Conservation (phyloP, 805 yeast genomes). For the Brettanomyces custersianus region DNA sequence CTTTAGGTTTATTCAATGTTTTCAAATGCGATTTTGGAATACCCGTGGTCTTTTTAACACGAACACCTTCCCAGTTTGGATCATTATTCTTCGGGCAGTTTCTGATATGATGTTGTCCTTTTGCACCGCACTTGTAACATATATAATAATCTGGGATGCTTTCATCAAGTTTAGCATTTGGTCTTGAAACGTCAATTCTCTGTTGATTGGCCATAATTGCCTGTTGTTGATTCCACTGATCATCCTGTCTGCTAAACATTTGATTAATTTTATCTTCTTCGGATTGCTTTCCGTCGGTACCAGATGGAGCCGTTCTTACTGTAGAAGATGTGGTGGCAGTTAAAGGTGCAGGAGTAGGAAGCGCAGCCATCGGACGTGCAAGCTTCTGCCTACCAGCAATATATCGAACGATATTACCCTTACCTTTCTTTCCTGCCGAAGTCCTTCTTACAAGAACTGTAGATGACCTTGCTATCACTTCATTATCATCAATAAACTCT, state of each 20-base stretch:
- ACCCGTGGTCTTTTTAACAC: conserved; percentile 92
- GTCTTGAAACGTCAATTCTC: conserved; percentile 37
- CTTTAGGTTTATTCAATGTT: conserved; percentile 73
- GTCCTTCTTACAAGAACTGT: conserved; percentile 74
- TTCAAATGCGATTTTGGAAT: conserved; percentile 89
- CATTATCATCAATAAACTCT: conserved; percentile 81
- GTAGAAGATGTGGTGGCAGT: conserved; percentile 24
- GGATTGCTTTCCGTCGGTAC: conserved; percentile 17
- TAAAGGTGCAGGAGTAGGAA: conserved; percentile 10
- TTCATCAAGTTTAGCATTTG: conserved; percentile 43
- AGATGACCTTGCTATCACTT: conserved; percentile 83
- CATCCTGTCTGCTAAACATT: conserved; percentile 90
- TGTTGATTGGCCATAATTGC: conserved; percentile 82
- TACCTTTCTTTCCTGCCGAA: conserved; percentile 46
- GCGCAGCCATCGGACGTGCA: conserved; percentile 14
- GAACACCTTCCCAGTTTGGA: conserved; percentile 88
- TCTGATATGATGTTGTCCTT: conserved; percentile 88
- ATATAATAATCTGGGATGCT: conserved; percentile 93
- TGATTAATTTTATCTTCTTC: conserved; percentile 86
- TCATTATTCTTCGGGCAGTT: conserved; percentile 92
- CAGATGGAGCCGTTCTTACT: not conserved
- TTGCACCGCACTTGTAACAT: conserved; percentile 93
- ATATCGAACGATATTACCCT: conserved; percentile 59
- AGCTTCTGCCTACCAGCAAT: conserved; percentile 63
- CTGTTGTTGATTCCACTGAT: conserved; percentile 93